Percentiles rank a stretch among this genome's conserved stretches.
phyloP scores from a whole-genome alignment of 495 filamentous ascomycete genomes.

The Penicillium subrubescens region DNA sequence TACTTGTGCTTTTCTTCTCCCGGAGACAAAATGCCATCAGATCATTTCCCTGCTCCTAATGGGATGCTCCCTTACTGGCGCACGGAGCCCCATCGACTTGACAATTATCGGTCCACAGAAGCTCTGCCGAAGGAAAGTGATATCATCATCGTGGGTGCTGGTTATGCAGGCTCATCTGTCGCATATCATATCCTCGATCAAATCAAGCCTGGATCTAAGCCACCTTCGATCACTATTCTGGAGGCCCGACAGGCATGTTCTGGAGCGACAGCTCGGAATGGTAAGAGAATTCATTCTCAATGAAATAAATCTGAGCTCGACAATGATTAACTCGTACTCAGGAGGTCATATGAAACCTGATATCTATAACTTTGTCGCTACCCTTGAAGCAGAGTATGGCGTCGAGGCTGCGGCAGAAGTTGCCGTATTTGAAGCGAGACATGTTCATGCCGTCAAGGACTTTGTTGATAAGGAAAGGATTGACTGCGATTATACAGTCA shows the following conservation, averaged over 20 bases:
- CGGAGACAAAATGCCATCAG: slow-evolving; percentile 8
- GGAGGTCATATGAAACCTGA: slow-evolving; percentile 44
- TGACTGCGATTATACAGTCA: slow-evolving; percentile 38
- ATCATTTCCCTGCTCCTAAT: slow-evolving; percentile 39
- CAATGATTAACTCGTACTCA: background rate
- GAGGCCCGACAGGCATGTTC: slow-evolving; percentile 82
- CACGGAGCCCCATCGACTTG: slow-evolving; percentile 51
- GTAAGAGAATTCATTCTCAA: slow-evolving; percentile 13
- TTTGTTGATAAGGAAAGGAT: slow-evolving; percentile 34
- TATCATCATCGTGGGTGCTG: slow-evolving; percentile 72
- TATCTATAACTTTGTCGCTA: slow-evolving; percentile 31
- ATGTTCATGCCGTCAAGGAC: slow-evolving; percentile 28
- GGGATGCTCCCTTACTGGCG: slow-evolving; percentile 76
- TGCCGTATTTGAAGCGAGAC: slow-evolving; percentile 34
- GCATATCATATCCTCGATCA: slow-evolving; percentile 61
- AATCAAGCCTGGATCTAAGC: slow-evolving; percentile 34
- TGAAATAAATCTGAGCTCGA: too few relatives aligned
- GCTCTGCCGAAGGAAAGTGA: slow-evolving; percentile 62
- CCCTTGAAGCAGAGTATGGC: slow-evolving; percentile 29
- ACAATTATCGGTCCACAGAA: slow-evolving; percentile 65
- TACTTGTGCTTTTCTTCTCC: background rate
- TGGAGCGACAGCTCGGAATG: slow-evolving; percentile 73
- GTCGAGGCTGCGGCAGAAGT: slow-evolving; percentile 37
- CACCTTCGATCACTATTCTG: slow-evolving; percentile 62
- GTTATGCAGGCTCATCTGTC: slow-evolving; percentile 69